These are phyloP conservation scores for Trypanosoma avium DNA, from an alignment of 208 protist genomes.

Conservation along the genomic window DNA sequence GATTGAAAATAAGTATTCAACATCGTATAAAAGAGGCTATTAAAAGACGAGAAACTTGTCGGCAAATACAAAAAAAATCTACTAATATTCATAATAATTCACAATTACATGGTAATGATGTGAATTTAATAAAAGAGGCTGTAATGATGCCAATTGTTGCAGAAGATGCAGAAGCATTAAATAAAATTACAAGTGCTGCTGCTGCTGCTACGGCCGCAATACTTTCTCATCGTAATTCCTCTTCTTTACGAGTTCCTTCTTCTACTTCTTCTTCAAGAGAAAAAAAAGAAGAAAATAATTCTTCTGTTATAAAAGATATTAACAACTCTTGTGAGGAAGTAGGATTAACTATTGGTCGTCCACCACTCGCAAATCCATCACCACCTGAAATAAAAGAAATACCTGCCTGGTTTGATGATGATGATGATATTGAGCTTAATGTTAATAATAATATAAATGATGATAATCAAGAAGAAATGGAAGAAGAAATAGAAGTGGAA, in stretches of 20 bases:
- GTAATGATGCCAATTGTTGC: background rate
- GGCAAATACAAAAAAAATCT: background rate
- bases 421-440: no score
- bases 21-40: conserved; percentile 37
- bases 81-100: no score
- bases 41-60: conserved; percentile 24
- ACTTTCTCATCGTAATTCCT: background rate
- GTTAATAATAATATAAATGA: no score
- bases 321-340: no score
- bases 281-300: background rate
- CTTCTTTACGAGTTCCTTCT: no score
- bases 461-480: no score
- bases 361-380: background rate
- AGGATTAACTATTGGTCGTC: background rate
- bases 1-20: conserved; percentile 26
- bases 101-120: no score
- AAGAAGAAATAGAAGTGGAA: background rate
- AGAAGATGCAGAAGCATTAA: background rate
- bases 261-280: background rate
- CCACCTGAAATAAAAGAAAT: background rate
- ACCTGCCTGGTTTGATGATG: background rate
- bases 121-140: background rate
- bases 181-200: background rate
- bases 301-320: no score
- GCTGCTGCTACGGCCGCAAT: background rate